Percentiles rank a stretch among this genome's conserved stretches.
phyloP scores from a whole-genome alignment of 306 rosid species.

The Pachyrhizus erosus region DNA sequence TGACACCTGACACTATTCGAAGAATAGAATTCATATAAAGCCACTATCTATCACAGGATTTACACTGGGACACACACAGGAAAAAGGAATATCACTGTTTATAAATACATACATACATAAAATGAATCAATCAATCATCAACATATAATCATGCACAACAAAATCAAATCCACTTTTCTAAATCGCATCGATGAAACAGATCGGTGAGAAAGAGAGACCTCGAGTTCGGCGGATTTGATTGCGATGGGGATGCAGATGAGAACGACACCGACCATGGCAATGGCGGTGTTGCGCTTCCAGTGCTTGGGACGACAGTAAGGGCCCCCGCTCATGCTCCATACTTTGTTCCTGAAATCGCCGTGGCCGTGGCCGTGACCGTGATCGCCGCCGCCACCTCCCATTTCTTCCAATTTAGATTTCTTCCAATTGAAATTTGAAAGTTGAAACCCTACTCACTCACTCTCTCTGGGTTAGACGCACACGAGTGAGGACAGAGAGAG shows the following conservation, averaged over 20 bases:
- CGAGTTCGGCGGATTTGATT: conserved; percentile 94
- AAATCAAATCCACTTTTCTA: neutral
- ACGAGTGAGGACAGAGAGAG: neutral
- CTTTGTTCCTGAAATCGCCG: conserved; percentile 86
- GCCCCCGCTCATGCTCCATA: conserved; percentile 97
- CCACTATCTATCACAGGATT: neutral
- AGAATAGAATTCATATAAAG: conserved; percentile 20
- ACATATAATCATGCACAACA: neutral
- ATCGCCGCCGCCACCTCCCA: conserved; percentile 84
- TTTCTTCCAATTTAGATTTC: conserved; percentile 27
- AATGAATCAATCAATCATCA: neutral
- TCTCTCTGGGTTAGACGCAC: neutral
- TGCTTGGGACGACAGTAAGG: conserved; percentile 92
- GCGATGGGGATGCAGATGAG: conserved; percentile 95
- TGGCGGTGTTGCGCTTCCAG: conserved; percentile 96
- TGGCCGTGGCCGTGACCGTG: conserved; percentile 72
- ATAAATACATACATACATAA: neutral
- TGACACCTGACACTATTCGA: conserved; percentile 1
- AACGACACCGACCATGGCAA: conserved; percentile 86
- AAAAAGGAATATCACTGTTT: too few species aligned
- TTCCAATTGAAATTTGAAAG: neutral
- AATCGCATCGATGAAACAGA: neutral
- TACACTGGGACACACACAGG: too few species aligned
- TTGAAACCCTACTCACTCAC: conserved; percentile 50
- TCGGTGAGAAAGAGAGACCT: conserved; percentile 51